Evolutionary conservation across 257 asterid genomes (phyloP).

Genomic region (Salvia hispanica): DNA sequence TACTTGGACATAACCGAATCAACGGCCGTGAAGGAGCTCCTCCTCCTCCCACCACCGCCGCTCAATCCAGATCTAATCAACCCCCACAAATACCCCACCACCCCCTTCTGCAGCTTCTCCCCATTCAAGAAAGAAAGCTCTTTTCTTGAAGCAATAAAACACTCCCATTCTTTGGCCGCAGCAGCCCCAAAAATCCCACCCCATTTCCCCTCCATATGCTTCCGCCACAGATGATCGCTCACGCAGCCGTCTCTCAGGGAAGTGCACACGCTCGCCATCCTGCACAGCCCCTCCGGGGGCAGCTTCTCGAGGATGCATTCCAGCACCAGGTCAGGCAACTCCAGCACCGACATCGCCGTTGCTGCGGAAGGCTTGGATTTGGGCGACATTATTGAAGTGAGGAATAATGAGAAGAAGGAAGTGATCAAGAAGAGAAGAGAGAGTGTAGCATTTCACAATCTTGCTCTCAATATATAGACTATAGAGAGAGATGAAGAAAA

Average conservation of each 20-base stretch:
- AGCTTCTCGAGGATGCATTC: conserved; percentile 84
- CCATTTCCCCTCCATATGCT: conserved; percentile 49
- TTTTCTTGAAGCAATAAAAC: conserved; percentile 50
- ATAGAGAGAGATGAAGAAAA: neutral
- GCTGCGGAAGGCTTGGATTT: conserved; percentile 36
- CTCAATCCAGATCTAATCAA: conserved; percentile 48
- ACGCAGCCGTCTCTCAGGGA: conserved; percentile 57
- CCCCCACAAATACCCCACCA: conserved; percentile 38
- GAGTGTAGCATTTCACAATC: conserved; percentile 51
- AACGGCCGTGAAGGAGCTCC: conserved; percentile 9
- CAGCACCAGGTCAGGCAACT: conserved; percentile 78
- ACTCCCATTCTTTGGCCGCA: conserved; percentile 60
- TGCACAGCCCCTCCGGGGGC: conserved; percentile 70
- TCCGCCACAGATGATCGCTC: conserved; percentile 74
- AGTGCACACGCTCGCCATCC: conserved; percentile 65
- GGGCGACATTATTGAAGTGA: conserved; percentile 37
- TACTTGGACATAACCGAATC: conserved; percentile 72
- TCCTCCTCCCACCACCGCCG: conserved; percentile 30
- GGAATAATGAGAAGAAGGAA: conserved; percentile 40
- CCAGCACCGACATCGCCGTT: conserved; percentile 49
- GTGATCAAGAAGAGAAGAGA: conserved; percentile 66
- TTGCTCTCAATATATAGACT: conserved; percentile 27
- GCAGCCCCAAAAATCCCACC: conserved; percentile 51
- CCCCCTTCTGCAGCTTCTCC: conserved; percentile 39
- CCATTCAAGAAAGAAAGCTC: conserved; percentile 48